phyloP scores from a whole-genome alignment of 78 protist species.

The Dictyostelium purpureum region DNA sequence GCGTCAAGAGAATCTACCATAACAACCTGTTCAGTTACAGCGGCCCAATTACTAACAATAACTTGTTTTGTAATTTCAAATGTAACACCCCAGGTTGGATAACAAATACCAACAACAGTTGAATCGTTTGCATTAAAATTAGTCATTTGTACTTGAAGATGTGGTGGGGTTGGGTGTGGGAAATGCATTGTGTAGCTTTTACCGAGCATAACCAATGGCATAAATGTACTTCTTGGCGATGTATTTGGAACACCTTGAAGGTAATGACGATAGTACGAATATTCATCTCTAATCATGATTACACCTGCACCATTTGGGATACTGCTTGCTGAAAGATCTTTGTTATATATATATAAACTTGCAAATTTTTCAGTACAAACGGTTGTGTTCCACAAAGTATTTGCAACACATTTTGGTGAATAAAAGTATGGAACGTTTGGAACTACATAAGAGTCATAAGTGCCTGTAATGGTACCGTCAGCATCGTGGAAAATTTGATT shows the following conservation, averaged over 20 bases:
- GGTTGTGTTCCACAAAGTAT: conserved; percentile 21
- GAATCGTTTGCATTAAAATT: conserved; percentile 49
- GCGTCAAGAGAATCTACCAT: neutral
- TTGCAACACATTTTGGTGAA: neutral
- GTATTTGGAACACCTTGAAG: conserved; percentile 56
- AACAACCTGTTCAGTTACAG: neutral
- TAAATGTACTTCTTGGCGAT: conserved; percentile 38
- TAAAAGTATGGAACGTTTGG: conserved; percentile 25
- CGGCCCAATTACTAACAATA: neutral
- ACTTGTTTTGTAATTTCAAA: conserved; percentile 3
- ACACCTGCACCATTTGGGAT: conserved; percentile 28
- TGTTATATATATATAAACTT: conserved; percentile 17
- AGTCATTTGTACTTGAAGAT: conserved; percentile 45
- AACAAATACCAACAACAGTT: conserved; percentile 56
- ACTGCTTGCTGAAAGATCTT: neutral
- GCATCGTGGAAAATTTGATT: conserved; percentile 20
- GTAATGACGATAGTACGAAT: neutral
- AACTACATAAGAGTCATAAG: conserved; percentile 4
- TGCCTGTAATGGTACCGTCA: conserved; percentile 44
- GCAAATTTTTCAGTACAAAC: conserved; percentile 22
- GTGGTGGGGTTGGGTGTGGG: conserved; percentile 44
- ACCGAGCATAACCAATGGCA: conserved; percentile 55
- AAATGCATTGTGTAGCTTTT: conserved; percentile 69
- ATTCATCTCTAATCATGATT: conserved; percentile 46
- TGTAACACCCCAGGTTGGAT: conserved; percentile 66